Evolutionary conservation across 192 early-diverging fungal genomes (phyloP).

Genomic region (Martensiomyces pterosporus): DNA sequence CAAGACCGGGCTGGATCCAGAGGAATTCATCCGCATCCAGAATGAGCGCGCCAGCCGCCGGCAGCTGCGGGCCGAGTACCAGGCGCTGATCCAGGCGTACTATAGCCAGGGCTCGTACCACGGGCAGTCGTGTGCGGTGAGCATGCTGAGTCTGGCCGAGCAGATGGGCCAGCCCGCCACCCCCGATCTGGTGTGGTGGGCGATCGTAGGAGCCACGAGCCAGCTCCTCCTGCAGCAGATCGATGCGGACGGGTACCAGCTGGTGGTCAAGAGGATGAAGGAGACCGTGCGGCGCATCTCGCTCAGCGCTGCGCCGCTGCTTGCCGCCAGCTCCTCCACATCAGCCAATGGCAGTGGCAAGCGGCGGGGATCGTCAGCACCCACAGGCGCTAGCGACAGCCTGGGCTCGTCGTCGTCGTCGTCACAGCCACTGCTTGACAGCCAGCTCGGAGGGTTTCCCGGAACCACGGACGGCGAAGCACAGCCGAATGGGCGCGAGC

Average conservation of each 20-base stretch:
- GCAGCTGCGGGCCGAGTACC: conserved; percentile 35
- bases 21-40: conserved; percentile 47
- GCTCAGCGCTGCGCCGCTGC: neutral
- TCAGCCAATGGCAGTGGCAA: too few relatives aligned
- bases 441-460: too few relatives aligned
- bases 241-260: conserved; percentile 61
- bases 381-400: too few relatives aligned
- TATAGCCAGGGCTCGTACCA: conserved; percentile 76
- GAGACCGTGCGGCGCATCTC: conserved; percentile 68
- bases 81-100: conserved; percentile 64
- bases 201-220: conserved; percentile 76
- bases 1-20: conserved; percentile 35
- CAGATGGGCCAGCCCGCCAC: conserved; percentile 66
- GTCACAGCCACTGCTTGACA: conserved; percentile 24
- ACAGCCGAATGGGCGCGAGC: too few relatives aligned
- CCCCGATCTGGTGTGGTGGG: conserved; percentile 78
- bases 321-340: conserved; percentile 2
- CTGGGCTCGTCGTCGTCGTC: conserved; percentile 4
- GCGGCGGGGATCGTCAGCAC: too few relatives aligned
- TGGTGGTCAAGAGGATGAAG: conserved; percentile 58
- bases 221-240: conserved; percentile 76
- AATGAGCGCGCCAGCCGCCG: conserved; percentile 23
- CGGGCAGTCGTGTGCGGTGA: conserved; percentile 68
- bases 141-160: conserved; percentile 67
- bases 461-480: too few relatives aligned